phyloP scores from a whole-genome alignment of 1,284 basidiomycete species.

The Stereum hirsutum region DNA sequence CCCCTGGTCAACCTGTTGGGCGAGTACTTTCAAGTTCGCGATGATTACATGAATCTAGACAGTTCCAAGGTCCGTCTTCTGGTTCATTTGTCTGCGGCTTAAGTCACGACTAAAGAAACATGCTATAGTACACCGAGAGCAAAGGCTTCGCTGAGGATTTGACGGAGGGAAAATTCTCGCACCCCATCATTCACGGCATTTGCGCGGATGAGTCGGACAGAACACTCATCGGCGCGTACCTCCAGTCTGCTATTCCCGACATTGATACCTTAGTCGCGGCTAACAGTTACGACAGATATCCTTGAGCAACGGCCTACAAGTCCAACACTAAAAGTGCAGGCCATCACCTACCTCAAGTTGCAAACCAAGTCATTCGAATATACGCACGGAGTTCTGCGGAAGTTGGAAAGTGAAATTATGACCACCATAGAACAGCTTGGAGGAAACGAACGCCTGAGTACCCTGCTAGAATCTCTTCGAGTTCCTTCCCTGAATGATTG shows the following conservation, averaged over 20 bases:
- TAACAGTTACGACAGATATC: constrained; percentile 46
- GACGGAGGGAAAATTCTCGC: constrained; percentile 95
- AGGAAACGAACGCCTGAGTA: constrained; percentile 42
- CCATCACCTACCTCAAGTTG: constrained; percentile 69
- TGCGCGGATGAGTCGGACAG: constrained; percentile 66
- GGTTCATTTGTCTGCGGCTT: neutral
- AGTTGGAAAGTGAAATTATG: constrained; percentile 45
- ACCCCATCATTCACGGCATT: constrained; percentile 88
- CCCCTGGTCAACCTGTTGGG: constrained; percentile 93
- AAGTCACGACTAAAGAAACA: constrained; percentile 3
- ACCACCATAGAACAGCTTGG: constrained; percentile 49
- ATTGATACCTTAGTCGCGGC: neutral
- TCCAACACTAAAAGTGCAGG: constrained; percentile 70
- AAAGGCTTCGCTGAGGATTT: constrained; percentile 96
- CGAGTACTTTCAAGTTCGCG: constrained; percentile 92
- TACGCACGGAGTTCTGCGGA: constrained; percentile 51
- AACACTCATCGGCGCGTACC: constrained; percentile 69
- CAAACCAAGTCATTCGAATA: constrained; percentile 72
- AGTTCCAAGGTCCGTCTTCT: constrained; percentile 58
- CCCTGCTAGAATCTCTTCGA: constrained; percentile 33
- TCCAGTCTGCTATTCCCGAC: neutral
- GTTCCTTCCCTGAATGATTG: no score
- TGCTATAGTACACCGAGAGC: constrained; percentile 78
- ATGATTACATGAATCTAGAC: constrained; percentile 96
- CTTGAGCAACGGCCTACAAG: constrained; percentile 82